phyloP scores from a whole-genome alignment of 2,329 filamentous ascomycete species.

The Acrocalymma vagum region DNA sequence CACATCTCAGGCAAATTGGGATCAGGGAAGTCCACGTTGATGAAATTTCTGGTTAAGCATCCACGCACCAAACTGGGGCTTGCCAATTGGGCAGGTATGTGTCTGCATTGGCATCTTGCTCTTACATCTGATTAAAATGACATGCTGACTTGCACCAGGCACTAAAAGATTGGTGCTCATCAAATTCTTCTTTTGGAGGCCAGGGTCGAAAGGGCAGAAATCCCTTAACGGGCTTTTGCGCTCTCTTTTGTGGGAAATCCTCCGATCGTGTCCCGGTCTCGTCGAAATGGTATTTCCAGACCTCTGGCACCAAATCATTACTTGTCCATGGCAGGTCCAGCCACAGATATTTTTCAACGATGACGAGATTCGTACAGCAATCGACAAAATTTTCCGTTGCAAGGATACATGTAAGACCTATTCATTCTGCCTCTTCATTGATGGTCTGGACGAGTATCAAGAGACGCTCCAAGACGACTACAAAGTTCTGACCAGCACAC shows the following conservation, averaged over 20 bases:
- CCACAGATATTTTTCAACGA: neutral
- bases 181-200: slow-evolving; percentile 39
- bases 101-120: neutral
- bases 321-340: neutral
- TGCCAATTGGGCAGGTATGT: slow-evolving; percentile 19
- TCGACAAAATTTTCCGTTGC: slow-evolving; percentile 1
- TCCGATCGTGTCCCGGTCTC: too few relatives aligned
- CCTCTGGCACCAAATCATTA: slow-evolving; percentile 1
- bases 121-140: neutral
- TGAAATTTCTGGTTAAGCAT: slow-evolving; percentile 34
- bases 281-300: slow-evolving; percentile 2
- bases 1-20: slow-evolving; percentile 44
- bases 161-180: slow-evolving; percentile 12
- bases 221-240: slow-evolving; percentile 30
- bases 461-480: slow-evolving; percentile 3
- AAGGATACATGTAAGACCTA: slow-evolving; percentile 1
- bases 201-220: slow-evolving; percentile 28
- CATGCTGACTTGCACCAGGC: too few relatives aligned
- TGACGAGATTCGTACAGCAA: slow-evolving; percentile 1
- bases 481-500: slow-evolving; percentile 1
- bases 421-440: slow-evolving; percentile 17
- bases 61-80: slow-evolving; percentile 15
- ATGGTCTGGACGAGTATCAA: slow-evolving; percentile 16
- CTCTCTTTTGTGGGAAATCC: slow-evolving; percentile 28
- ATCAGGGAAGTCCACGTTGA: slow-evolving; percentile 43